Base-by-base conservation (phyloP, 805 yeast genomes). In the Zygosaccharomyces kombuchaensis region DNA sequence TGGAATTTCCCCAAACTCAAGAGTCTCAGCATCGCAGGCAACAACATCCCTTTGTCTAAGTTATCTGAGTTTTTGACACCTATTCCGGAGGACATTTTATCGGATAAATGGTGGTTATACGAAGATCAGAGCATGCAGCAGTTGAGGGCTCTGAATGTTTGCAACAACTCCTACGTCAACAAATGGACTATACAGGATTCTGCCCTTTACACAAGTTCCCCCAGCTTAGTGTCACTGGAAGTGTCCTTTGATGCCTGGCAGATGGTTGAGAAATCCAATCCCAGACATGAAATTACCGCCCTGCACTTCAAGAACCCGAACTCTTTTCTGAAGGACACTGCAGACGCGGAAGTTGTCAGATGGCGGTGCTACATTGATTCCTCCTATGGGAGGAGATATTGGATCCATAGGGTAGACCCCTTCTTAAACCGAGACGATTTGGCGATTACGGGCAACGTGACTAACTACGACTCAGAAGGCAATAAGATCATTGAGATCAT, bases 361-460 rank as follows among this genome's bases (percentile, higher is more conserved):
- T 64, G 68, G 68, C 60, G 55, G 46, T 64, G 68, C 44, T 64
- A 60, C 50, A 48, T 64, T 6, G 68, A 62, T 50, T 57, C 63
- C 51, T 72, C 70, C 19, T 70, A 59, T 56, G 95, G 95, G 4
- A 72, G 96, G 50, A 73, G 96, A 50, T 82, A 87, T 9, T 88
- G 96, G 96, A 62, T 88, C 13, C 83, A 80, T 63, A 78, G 75
- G 57, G 65, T 70, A 13, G 70, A 68, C 42, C 58, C 55, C 2
- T 55, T 47, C 19, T 38, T 56, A 27, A 70, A 70, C 45, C 62
- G 63, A 7, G 72, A 61, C 19, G 68, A 69, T 51, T 48, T 65
- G 1, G 58, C 58, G 17, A 54, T 58, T 8, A 44, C 55, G 19
- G 64, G 68, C 4, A 68, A 62, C 52, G 63, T 80, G 42, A 72